Evolutionary conservation across 768 basidiomycete species (phyloP).

Genomic region (Lactarius pseudohatsudake): DNA sequence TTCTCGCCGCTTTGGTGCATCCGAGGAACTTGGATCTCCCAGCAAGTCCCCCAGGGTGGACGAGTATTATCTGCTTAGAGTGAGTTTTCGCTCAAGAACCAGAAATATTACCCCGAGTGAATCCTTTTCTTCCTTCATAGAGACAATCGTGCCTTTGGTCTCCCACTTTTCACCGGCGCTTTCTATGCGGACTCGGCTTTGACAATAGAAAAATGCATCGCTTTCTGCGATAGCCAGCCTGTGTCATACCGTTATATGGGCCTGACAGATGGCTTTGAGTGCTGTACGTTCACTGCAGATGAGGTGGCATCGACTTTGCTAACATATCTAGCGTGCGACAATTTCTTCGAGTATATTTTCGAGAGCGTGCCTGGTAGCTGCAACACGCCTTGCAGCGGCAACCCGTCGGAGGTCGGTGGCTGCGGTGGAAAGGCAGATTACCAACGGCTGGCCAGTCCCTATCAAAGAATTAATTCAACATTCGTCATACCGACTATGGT

Average conservation of each 20-base stretch:
- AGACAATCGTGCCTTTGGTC: not conserved
- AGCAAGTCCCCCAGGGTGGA: not conserved
- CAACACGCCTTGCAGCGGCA: slow-evolving; percentile 38
- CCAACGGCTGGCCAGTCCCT: slow-evolving; percentile 48
- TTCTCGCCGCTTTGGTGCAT: not conserved
- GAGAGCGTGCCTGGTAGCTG: too few relatives aligned
- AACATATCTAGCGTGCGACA: not conserved
- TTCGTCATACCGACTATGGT: slow-evolving; percentile 47
- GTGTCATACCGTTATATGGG: slow-evolving; percentile 58
- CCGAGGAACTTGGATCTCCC: not conserved
- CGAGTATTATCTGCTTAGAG: not conserved
- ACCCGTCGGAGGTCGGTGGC: slow-evolving; percentile 56
- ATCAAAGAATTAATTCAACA: slow-evolving; percentile 40
- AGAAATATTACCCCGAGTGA: not conserved
- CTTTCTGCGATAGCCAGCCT: slow-evolving; percentile 43
- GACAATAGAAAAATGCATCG: slow-evolving; percentile 55
- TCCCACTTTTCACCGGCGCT: slow-evolving; percentile 48
- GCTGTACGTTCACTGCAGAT: slow-evolving; percentile 41
- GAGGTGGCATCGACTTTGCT: not conserved
- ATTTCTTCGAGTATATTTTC: not conserved
- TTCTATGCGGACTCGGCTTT: slow-evolving; percentile 45
- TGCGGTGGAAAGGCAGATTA: slow-evolving; percentile 38
- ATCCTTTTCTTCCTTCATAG: not conserved
- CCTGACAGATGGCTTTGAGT: slow-evolving; percentile 61
- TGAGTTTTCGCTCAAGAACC: not conserved